Evolutionary conservation across 345 rosid species (phyloP), one percentile per base, ranked within the genome.

Genomic region (Rhizophora apiculata): DNA sequence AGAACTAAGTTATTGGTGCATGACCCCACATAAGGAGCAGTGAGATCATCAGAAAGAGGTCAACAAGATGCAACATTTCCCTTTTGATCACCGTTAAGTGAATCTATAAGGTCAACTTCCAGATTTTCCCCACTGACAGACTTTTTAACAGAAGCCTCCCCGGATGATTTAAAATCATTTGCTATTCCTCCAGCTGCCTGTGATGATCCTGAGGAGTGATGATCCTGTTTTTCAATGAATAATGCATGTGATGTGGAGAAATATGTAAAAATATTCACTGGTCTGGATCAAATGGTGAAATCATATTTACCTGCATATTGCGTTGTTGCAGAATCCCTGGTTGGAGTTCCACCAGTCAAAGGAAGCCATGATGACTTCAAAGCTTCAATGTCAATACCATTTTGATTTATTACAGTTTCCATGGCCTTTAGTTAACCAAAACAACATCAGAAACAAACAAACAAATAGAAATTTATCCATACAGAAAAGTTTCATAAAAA

Each of bases 401-500:
- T 83, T 68, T 84, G 97, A 81, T 74, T 95, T 65, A 92, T 86
- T 46, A 95, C 97, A 74, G 99, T 95, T 84, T 92, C 99, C 99
- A 95, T 92, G 60, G 99, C 99, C 92, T 97, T 88, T 72, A 13
- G 48, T 37, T 56, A 56, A 68, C 51, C 46, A 62, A 68, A 71
- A 32, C 56, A 19, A 37, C 39, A 61, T 80, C 69, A 78, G 78
- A 59, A 69, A 73, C 37, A 30, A 59, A 64, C 24, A 71, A 4
- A 13, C 30, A 48, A 31, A 31, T 31, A 31, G 6, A 16, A 8
- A 24, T 8, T 1, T 43, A 54, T 46, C 63, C 54, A 54, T 19
- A 8, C 37, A 30, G 64, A 67, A 21, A 77, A 53, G 15, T 20
- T 6, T 43, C 36, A 39, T 24, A 62, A 60, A 66, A 31, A 20